These are phyloP conservation scores for Gyromitra esculenta DNA, from an alignment of 2,329 filamentous ascomycete species.

Conservation along the genomic window DNA sequence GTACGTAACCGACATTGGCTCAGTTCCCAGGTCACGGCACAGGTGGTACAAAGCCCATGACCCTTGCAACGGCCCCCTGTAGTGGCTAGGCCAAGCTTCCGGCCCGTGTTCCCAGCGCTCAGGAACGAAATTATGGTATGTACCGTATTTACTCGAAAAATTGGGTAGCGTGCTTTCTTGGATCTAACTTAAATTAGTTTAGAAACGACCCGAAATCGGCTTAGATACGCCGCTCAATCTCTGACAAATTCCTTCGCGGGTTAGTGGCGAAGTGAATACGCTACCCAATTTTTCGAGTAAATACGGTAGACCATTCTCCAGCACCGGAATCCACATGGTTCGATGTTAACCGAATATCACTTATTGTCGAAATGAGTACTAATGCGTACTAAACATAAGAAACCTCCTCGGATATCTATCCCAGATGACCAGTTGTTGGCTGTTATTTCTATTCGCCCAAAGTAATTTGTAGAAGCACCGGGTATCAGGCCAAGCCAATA, in stretches of 20 bases:
- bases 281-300: too few relatives aligned
- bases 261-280: too few relatives aligned
- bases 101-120: slow-evolving; percentile 25
- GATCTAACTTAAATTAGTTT: too few relatives aligned
- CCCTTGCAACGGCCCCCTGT: slow-evolving; percentile 8
- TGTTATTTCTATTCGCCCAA: too few relatives aligned
- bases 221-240: too few relatives aligned
- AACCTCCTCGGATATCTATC: too few relatives aligned
- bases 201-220: too few relatives aligned
- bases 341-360: slow-evolving; percentile 18
- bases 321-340: not conserved
- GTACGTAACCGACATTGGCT: slow-evolving; percentile 28
- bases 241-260: too few relatives aligned
- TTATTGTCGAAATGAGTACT: slow-evolving; percentile 5
- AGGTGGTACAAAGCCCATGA: not conserved
- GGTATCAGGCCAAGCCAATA: not conserved
- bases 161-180: too few relatives aligned
- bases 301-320: not conserved
- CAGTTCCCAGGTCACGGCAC: slow-evolving; percentile 11
- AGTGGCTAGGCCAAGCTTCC: slow-evolving; percentile 36
- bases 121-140: slow-evolving; percentile 28
- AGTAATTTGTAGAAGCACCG: not conserved
- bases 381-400: too few relatives aligned
- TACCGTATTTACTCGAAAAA: too few relatives aligned
- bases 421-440: too few relatives aligned